These are phyloP conservation scores for Tagetes patula DNA, from an alignment of 129 eudicot genomes.

Conservation along the genomic window DNA sequence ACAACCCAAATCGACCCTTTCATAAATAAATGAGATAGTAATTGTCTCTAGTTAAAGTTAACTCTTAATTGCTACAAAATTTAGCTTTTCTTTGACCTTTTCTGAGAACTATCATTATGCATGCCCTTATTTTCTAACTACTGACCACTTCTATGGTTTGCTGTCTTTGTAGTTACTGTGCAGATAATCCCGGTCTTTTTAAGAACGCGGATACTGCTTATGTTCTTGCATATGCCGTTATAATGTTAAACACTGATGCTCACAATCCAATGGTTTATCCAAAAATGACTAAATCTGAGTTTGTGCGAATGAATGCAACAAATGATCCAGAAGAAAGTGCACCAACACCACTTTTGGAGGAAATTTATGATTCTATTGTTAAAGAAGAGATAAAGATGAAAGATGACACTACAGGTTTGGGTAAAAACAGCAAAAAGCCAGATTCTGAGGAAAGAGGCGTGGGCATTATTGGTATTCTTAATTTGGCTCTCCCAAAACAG, in stretches of 20 bases:
- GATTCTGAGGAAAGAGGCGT: constrained; percentile 74
- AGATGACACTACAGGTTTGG: constrained; percentile 50
- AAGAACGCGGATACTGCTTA: constrained; percentile 98
- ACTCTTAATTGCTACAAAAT: constrained; percentile 10
- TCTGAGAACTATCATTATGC: constrained; percentile 22
- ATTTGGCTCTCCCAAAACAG: constrained; percentile 84
- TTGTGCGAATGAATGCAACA: constrained; percentile 74
- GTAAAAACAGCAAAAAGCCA: constrained; percentile 62
- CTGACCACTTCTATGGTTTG: constrained; percentile 6
- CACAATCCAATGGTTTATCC: constrained; percentile 98
- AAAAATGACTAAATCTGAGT: constrained; percentile 87
- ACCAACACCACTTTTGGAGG: constrained; percentile 80
- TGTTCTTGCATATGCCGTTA: constrained; percentile 97
- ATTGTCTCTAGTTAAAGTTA: background rate
- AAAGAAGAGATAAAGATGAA: constrained; percentile 94
- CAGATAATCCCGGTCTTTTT: constrained; percentile 91
- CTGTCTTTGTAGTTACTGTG: constrained; percentile 70
- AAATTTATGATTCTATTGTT: constrained; percentile 90
- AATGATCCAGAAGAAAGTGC: constrained; percentile 87
- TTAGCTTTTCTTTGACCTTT: background rate
- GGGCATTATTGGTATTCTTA: constrained; percentile 76
- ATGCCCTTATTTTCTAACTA: background rate
- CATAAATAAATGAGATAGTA: background rate
- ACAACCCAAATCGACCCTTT: background rate
- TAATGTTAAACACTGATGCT: constrained; percentile 97